Conservation (phyloP, 169 alveolate species). For the Plasmodium cynomolgi region DNA sequence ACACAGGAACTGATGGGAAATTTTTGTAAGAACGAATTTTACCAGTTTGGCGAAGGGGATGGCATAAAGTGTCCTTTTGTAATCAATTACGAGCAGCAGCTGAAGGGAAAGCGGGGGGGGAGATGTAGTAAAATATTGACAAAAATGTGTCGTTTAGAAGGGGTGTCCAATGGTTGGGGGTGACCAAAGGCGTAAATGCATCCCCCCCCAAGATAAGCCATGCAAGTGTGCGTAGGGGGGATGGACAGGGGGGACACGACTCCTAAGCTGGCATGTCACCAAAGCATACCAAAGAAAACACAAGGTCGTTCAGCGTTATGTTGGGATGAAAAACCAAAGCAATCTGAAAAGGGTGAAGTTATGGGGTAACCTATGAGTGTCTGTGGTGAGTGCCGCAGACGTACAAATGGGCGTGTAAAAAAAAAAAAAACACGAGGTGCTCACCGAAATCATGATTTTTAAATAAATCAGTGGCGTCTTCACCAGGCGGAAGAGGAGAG, state of each 20-base stretch:
- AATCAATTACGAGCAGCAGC: conserved; percentile 44
- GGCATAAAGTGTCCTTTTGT: conserved; percentile 32
- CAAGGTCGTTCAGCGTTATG: conserved; percentile 47
- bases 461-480: conserved; percentile 64
- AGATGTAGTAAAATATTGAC: background rate
- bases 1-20: background rate
- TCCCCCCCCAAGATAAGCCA: background rate
- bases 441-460: conserved; percentile 40
- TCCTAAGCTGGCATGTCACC: background rate
- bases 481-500: conserved; percentile 55
- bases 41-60: conserved; percentile 67
- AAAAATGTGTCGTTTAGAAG: background rate
- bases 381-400: background rate
- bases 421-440: background rate
- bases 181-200: background rate
- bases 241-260: background rate
- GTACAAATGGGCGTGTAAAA: background rate
- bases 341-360: conserved; percentile 13
- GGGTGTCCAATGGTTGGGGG: background rate
- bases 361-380: background rate
- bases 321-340: conserved; percentile 53
- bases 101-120: background rate
- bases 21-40: background rate
- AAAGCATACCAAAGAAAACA: conserved; percentile 36
- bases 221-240: background rate